Evolutionary conservation across 1,284 basidiomycete species (phyloP), one percentile per base, ranked within the genome.

Genomic region (Moesziomyces globuligerus): DNA sequence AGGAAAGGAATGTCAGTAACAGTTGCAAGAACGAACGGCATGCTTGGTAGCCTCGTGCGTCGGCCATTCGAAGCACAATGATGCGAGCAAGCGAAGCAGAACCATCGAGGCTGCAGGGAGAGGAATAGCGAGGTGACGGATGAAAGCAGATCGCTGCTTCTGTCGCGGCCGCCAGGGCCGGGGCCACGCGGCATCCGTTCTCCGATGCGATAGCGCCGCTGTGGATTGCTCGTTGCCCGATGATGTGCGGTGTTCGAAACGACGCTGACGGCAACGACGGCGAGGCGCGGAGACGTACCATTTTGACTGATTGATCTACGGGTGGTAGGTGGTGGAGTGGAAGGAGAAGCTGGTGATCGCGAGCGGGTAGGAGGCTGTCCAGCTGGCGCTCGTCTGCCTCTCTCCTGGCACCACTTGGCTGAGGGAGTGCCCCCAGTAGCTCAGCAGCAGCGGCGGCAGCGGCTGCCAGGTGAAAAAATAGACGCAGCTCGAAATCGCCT

Each of bases 231-330:
- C 15, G 15, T 34, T 34, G 32, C 32, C 15, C 6, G 32, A 34
- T 17, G 32, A 34, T n/a, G n/a, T n/a, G n/a, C n/a, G n/a, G n/a
- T n/a, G n/a, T n/a, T n/a, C n/a, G n/a, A n/a, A n/a, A n/a, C n/a
- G n/a, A n/a, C n/a, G 38, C 11, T 23, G 37, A 40, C 21, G 38
- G 26, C 32, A 13, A 47, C 38, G 37, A 25, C 7, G 21, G 23
- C 26, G 26, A 23, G 21, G 21, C 26, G 21, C 21, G 10, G 36
- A 28, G 50, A 66, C 62, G 40, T 66, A 66, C 62, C 62, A 66
- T 66, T 59, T 66, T 66, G 62, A 53, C 55, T 58, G 32, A 49
- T 48, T 58, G 55, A 66, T 58, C 62, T 66, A 66, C 62, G 42
- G 62, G 55, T 58, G 52, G 46, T 58, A 58, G 62, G 55, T 66